Evolutionary conservation across 257 asterid genomes (phyloP).

Genomic region (Solanum lignicaule): DNA sequence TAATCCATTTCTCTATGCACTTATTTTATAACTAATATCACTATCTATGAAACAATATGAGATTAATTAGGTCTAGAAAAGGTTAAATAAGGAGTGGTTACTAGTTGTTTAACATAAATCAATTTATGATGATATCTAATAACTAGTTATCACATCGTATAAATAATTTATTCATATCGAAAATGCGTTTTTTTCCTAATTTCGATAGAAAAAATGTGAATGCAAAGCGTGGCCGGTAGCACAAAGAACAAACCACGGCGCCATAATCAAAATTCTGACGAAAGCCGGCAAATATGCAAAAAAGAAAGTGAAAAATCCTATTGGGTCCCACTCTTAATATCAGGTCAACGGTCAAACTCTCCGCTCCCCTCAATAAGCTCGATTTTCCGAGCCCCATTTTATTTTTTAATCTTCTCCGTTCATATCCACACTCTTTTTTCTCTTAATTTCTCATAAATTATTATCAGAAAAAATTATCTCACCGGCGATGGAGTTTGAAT

Average conservation of each 20-base stretch:
- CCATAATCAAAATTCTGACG: not conserved
- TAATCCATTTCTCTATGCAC: not conserved
- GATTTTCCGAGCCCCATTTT: not conserved
- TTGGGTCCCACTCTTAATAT: not conserved
- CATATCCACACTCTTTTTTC: not conserved
- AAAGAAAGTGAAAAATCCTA: not conserved
- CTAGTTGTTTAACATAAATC: not conserved
- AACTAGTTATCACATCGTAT: too few species aligned
- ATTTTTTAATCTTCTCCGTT: not conserved
- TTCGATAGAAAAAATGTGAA: not conserved
- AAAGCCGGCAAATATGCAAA: not conserved
- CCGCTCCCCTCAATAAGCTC: not conserved
- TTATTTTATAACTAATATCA: not conserved
- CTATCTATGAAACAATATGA: not conserved
- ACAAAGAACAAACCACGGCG: not conserved
- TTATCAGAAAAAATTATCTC: not conserved
- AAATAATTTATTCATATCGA: not conserved
- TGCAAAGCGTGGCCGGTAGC: not conserved
- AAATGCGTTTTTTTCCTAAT: not conserved
- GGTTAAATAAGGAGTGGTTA: not conserved
- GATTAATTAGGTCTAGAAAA: not conserved
- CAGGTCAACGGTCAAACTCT: constrained; percentile 16
- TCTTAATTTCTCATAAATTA: not conserved
- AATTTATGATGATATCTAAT: not conserved
- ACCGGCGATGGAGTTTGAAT: constrained; percentile 4